Evolutionary conservation across 23 red algal species (phyloP).

Genomic region (Porphyridium purpureum): DNA sequence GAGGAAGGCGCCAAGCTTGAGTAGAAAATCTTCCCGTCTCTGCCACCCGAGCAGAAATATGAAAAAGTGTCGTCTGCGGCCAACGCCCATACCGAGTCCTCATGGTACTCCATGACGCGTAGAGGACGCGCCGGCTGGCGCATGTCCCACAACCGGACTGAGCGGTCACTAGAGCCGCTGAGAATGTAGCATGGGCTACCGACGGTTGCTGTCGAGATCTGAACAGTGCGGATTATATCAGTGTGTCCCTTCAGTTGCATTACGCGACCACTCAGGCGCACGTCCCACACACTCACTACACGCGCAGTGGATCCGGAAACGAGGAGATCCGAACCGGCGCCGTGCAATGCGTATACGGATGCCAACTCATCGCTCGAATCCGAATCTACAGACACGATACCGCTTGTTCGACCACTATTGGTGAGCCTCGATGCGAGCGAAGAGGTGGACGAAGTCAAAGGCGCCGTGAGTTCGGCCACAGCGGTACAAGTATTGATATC

Average conservation of each 20-base stretch:
- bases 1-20: no score
- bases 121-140: constrained; percentile 57
- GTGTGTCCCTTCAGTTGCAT: constrained; percentile 55
- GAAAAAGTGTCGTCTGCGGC: constrained; percentile 22
- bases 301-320: constrained; percentile 57
- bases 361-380: no score
- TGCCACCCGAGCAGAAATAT: constrained; percentile 59
- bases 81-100: constrained; percentile 61
- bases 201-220: constrained; percentile 30
- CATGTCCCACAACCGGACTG: constrained; percentile 77
- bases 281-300: constrained; percentile 59
- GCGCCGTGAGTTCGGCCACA: constrained; percentile 16
- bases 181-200: constrained; percentile 25
- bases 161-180: constrained; percentile 48
- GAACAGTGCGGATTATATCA: constrained; percentile 60
- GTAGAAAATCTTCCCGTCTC: no score
- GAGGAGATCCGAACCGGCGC: no score
- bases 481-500: constrained; percentile 38
- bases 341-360: no score
- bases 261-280: constrained; percentile 25
- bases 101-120: constrained; percentile 21
- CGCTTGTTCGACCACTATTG: no score
- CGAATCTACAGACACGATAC: no score
- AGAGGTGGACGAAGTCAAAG: no score
- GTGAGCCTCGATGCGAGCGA: no score